phyloP scores from a whole-genome alignment of 2,329 filamentous ascomycete genomes.

The Aspergillus tamarii region DNA sequence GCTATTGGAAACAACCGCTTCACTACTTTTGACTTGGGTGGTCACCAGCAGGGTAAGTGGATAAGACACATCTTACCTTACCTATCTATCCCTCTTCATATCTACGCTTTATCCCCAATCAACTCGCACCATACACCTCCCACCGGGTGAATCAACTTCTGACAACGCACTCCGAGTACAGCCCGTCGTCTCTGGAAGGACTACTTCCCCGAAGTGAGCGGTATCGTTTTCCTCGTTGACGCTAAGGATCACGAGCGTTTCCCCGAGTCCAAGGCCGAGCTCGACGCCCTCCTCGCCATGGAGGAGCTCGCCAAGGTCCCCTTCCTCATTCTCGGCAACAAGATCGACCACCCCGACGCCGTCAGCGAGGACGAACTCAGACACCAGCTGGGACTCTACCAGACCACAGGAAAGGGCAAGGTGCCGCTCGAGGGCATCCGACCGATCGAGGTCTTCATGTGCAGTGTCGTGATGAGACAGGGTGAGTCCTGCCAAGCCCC shows the following conservation, averaged over 20 bases:
- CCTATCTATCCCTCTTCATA: not conserved
- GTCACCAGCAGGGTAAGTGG: slow-evolving; percentile 80
- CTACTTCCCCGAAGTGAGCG: slow-evolving; percentile 94
- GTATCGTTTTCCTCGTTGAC: slow-evolving; percentile 97
- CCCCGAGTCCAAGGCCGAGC: slow-evolving; percentile 91
- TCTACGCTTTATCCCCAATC: not conserved
- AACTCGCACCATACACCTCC: not conserved
- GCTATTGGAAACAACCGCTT: slow-evolving; percentile 92
- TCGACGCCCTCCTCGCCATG: slow-evolving; percentile 94
- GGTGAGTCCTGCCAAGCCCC: slow-evolving; percentile 53
- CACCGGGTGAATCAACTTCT: slow-evolving; percentile 20
- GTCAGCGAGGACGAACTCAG: slow-evolving; percentile 94
- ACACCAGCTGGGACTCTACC: slow-evolving; percentile 89
- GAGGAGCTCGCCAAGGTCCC: slow-evolving; percentile 95
- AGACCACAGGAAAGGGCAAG: slow-evolving; percentile 96
- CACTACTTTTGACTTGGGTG: slow-evolving; percentile 91
- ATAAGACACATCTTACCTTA: not conserved
- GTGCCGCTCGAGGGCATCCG: slow-evolving; percentile 88
- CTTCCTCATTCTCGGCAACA: slow-evolving; percentile 96
- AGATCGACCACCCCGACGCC: slow-evolving; percentile 97
- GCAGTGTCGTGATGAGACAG: slow-evolving; percentile 97
- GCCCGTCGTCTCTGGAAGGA: slow-evolving; percentile 94
- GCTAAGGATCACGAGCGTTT: slow-evolving; percentile 97
- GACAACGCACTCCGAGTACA: slow-evolving; percentile 19
- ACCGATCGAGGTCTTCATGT: slow-evolving; percentile 98